Evolutionary conservation across 148 eudicot genomes (phyloP), one percentile per base, ranked within the genome.

Genomic region (Nepenthes gracilis): DNA sequence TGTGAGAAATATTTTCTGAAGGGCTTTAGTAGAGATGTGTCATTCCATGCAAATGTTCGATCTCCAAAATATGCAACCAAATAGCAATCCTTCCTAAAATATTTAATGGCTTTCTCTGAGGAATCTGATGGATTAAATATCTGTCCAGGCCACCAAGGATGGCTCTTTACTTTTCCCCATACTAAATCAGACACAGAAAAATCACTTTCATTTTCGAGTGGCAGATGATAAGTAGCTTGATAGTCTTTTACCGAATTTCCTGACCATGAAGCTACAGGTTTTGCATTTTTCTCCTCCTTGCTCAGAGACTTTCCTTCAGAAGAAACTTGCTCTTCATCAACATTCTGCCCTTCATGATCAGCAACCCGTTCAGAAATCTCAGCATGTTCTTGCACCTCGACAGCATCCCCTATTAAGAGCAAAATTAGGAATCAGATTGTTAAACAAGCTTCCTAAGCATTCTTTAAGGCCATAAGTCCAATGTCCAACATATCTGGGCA

Each of bases 81-180:
- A 71, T 77, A 87, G 64, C 96, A 75, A 66, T 85, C 96, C 50
- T 85, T 87, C 68, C 64, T 85, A 36, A 67, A 64, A 80, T 85
- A 62, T 66, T 91, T 85, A 83, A 75, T 74, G 15, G 97, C 97
- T 74, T 85, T 85, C 63, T 91, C 97, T 10, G 97, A 91, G 60
- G 97, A 83, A 74, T 91, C 92, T 54, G 75, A 71, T 61, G 81
- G 81, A 64, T 91, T 76, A 77, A 79, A 91, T 76, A 91, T 81
- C 70, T 91, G 97, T 12, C 97, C 97, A 51, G 97, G 97, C 97
- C 97, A 91, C 97, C 97, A 91, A 15, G 97, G 97, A 66, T 91
- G 96, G 70, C 85, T 87, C 72, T 77, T 88, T 63, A 91, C 96
- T 64, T 91, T 87, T 4, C 96, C 97, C 97, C 97, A 87, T 36